Evolutionary conservation across 2,329 filamentous ascomycete genomes (phyloP).

Genomic region (Parafenestella ontariensis): DNA sequence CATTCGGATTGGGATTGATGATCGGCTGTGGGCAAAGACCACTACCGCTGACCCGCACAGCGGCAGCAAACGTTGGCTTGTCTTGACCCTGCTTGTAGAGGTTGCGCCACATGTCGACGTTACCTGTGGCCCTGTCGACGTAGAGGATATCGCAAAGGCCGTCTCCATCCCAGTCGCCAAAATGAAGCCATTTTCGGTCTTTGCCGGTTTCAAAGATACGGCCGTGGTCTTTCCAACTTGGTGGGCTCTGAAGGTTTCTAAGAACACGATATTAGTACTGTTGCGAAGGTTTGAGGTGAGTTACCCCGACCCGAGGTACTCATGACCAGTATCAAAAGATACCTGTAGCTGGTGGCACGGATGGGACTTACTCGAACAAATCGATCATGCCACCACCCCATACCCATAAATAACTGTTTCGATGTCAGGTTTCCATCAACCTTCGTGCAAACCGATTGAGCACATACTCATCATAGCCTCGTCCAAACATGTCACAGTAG

Average conservation of each 20-base stretch:
- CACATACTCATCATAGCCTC: constrained; percentile 27
- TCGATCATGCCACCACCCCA: constrained; percentile 9
- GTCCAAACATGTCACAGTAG: constrained; percentile 42
- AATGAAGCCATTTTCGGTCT: constrained; percentile 41
- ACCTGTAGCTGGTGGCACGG: too few relatives aligned
- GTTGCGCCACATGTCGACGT: too few relatives aligned
- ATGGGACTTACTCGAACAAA: constrained; percentile 6
- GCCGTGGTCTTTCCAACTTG: constrained; percentile 18
- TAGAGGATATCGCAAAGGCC: constrained; percentile 46
- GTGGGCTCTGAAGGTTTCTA: too few relatives aligned
- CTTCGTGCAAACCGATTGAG: too few relatives aligned
- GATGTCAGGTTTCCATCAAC: too few relatives aligned
- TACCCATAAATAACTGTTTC: constrained; percentile 23
- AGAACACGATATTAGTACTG: too few relatives aligned
- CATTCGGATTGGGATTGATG: constrained; percentile 33
- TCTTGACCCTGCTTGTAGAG: too few relatives aligned
- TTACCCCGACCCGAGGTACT: too few relatives aligned
- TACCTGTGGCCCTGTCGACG: constrained; percentile 23
- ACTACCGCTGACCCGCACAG: too few relatives aligned
- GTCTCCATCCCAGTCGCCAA: constrained; percentile 51
- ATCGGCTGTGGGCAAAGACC: constrained; percentile 27
- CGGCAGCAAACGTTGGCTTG: too few relatives aligned
- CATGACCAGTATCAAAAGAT: too few relatives aligned
- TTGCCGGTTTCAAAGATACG: constrained; percentile 18
- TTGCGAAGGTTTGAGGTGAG: too few relatives aligned